Evolutionary conservation across 1,139 yeast genomes (phyloP).

Genomic region (Pichia sp.): DNA sequence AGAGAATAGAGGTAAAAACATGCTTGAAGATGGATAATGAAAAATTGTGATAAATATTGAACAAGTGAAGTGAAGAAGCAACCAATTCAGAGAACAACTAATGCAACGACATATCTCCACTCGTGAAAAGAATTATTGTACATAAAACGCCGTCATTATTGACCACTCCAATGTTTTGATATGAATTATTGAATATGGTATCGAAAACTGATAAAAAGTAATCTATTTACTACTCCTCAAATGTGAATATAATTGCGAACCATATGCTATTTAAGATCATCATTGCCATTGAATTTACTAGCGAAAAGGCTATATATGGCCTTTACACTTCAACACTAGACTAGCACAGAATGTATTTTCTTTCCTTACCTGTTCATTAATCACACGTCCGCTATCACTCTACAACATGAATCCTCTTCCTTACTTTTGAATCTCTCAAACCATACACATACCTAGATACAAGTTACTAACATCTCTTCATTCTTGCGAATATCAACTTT

Average conservation of each 20-base stretch:
- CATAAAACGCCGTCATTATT: too few relatives aligned
- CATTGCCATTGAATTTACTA: too few relatives aligned
- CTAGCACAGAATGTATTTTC: neutral
- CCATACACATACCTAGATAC: too few relatives aligned
- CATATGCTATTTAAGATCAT: too few relatives aligned
- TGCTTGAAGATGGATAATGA: too few relatives aligned
- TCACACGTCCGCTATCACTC: neutral
- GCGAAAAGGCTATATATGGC: too few relatives aligned
- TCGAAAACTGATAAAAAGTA: neutral
- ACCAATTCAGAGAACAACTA: neutral
- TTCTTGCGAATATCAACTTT: neutral
- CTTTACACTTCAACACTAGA: neutral
- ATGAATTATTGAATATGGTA: too few relatives aligned
- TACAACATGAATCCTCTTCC: neutral
- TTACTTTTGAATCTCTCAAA: neutral
- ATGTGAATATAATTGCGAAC: neutral
- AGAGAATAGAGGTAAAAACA: too few relatives aligned
- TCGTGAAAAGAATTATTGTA: too few relatives aligned
- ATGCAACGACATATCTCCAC: too few relatives aligned
- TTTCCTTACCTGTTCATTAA: neutral
- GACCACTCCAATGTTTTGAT: too few relatives aligned
- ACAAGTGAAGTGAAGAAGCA: neutral
- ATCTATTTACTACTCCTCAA: neutral
- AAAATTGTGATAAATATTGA: too few relatives aligned
- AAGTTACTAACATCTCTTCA: constrained; percentile 21